Conservation (phyloP, 2,329 filamentous ascomycete species). For the Pseudogymnoascus sp. region DNA sequence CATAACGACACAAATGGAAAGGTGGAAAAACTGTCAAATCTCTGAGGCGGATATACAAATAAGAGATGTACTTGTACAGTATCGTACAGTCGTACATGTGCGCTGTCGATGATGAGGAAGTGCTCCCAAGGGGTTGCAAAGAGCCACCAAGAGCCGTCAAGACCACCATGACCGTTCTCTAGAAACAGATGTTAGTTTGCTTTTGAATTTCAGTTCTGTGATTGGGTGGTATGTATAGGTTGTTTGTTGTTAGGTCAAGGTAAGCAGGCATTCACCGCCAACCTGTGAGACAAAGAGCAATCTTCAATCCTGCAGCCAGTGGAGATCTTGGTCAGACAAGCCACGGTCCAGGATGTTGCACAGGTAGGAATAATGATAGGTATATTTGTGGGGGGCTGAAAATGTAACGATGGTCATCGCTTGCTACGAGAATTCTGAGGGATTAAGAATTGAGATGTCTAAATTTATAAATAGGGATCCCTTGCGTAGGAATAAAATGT, state of each 20-base stretch:
- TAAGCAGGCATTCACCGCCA: not conserved
- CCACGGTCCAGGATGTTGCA: not conserved
- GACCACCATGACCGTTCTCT: not conserved
- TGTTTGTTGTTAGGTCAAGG: conserved; percentile 2
- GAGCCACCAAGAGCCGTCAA: not conserved
- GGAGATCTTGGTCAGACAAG: not conserved
- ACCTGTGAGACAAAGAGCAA: not conserved
- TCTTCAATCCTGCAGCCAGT: not conserved
- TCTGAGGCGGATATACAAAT: not conserved
- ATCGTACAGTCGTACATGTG: not conserved
- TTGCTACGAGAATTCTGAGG: not conserved
- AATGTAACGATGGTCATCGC: not conserved
- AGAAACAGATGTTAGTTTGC: not conserved
- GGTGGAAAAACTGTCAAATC: not conserved
- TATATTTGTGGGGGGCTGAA: not conserved
- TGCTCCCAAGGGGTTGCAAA: not conserved
- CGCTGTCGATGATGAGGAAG: not conserved
- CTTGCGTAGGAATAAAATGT: not conserved
- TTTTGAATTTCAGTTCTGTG: not conserved
- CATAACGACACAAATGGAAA: not conserved
- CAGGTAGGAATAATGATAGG: not conserved
- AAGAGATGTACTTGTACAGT: not conserved
- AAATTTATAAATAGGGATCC: not conserved
- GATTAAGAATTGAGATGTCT: not conserved
- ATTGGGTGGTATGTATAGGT: not conserved